Base-by-base conservation (phyloP, 2,329 filamentous ascomycete genomes). In the Penicillium freii region DNA sequence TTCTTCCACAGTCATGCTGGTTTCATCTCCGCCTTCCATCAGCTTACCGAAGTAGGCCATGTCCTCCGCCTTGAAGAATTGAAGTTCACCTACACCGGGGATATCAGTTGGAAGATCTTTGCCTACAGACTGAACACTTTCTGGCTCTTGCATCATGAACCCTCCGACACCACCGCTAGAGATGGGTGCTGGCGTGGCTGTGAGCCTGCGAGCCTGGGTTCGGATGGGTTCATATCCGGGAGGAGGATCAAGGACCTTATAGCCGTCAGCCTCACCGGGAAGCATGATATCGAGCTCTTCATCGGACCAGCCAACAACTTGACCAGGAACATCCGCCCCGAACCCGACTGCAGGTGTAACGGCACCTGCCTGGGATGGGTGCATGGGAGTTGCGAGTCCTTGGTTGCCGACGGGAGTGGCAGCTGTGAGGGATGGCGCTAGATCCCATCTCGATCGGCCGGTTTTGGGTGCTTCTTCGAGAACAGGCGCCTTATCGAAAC, bases 41-140 rank as follows among this genome's bases (percentile, higher is more conserved):
- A 99, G 84, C 80, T 99, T 97, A 58, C 93, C 92, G 70, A 99
- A 99, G 77, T 99, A 99, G 39, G 91, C 88, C 92, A 97, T 97
- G 75, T 99, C 94, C 74, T 99, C 94, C 1, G 92, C 86, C 78
- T 99, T 99, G 83, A 99, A 96, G 74, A 97, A 99, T 66, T 97
- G 92, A 51, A 99, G 79, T 73, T 99, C 94, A 39, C 92, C 92
- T 49, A 99, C 92, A 39, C 94, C 94, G 4, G 94, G 92, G 38
- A 99, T 97, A 71, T 97, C 93, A 4, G 91, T 96, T 9, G 93
- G 91, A 68, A 97, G 85, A 66, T 95, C 91, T 77, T 95, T 96
- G 65, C 92, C 91, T 70, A 93, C 85, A 49, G 90, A 81, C 62
- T 91, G 85, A 58, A 87, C 86, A 71, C 90, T 92, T 65, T 95